These are phyloP conservation scores for Golubevia sp. DNA, from an alignment of 1,284 basidiomycete genomes.

Conservation along the genomic window DNA sequence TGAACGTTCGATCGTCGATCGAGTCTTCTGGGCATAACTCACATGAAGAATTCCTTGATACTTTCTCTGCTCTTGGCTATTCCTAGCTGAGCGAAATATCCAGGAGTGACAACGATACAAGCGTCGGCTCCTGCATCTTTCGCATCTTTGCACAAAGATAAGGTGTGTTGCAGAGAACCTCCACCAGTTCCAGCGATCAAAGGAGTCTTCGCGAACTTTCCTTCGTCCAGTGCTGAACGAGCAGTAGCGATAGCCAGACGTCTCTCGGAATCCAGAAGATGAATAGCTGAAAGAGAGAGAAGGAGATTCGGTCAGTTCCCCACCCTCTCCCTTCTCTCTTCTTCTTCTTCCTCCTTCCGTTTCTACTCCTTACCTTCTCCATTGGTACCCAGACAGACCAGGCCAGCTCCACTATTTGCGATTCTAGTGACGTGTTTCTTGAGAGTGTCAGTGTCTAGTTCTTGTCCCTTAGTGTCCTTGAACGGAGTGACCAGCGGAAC, in stretches of 20 bases:
- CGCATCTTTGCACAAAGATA: slow-evolving; percentile 24
- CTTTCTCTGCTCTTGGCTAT: slow-evolving; percentile 21
- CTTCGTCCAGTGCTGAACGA: slow-evolving; percentile 16
- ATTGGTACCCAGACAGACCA: slow-evolving; percentile 39
- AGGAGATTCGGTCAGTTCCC: too few relatives aligned
- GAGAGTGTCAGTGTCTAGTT: slow-evolving; percentile 26
- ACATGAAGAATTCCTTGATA: slow-evolving; percentile 20
- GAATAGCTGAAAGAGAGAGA: slow-evolving; percentile 11
- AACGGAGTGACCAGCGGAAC: slow-evolving; percentile 36
- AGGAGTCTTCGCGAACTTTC: slow-evolving; percentile 15
- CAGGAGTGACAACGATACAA: slow-evolving; percentile 36
- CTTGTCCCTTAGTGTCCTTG: slow-evolving; percentile 12
- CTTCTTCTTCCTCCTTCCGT: too few relatives aligned
- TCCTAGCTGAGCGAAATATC: slow-evolving; percentile 28
- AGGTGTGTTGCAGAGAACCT: slow-evolving; percentile 30
- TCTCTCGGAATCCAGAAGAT: slow-evolving; percentile 24
- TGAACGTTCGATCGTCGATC: too few relatives aligned
- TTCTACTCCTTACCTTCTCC: slow-evolving; percentile 27
- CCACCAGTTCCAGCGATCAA: slow-evolving; percentile 40
- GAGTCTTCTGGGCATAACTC: too few relatives aligned
- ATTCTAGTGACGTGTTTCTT: slow-evolving; percentile 27
- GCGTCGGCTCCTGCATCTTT: slow-evolving; percentile 33
- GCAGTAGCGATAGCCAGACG: slow-evolving; percentile 25
- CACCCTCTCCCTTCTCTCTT: too few relatives aligned
- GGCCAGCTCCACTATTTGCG: slow-evolving; percentile 19